Evolutionary conservation across 1,284 basidiomycete species (phyloP).

Genomic region (Salmacisia buchloeana): DNA sequence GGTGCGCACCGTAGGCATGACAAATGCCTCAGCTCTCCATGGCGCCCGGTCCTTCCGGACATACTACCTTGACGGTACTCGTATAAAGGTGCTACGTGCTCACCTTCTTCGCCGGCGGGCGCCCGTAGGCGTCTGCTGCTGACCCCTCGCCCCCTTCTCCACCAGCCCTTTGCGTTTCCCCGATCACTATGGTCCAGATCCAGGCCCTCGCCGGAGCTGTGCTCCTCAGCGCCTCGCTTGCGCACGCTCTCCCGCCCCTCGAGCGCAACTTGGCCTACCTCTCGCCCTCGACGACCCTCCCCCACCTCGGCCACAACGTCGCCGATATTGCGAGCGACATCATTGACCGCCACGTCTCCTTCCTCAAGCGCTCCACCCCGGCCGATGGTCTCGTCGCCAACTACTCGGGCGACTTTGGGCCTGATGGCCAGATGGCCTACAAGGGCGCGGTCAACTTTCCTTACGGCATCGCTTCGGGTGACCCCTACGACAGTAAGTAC

Average conservation of each 20-base stretch:
- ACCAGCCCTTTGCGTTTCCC: too few relatives aligned
- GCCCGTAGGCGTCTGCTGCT: too few relatives aligned
- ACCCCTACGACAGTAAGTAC: slow-evolving; percentile 56
- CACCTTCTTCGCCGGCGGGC: too few relatives aligned
- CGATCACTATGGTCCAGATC: not conserved
- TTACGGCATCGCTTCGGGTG: slow-evolving; percentile 57
- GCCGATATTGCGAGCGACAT: slow-evolving; percentile 14
- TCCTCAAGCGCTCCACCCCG: slow-evolving; percentile 14
- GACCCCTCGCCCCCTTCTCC: too few relatives aligned
- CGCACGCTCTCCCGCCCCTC: slow-evolving; percentile 25
- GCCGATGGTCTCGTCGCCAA: slow-evolving; percentile 31
- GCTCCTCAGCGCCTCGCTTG: not conserved
- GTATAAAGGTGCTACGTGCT: too few relatives aligned
- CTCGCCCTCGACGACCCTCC: slow-evolving; percentile 25
- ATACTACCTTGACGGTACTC: too few relatives aligned
- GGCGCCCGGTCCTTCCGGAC: too few relatives aligned
- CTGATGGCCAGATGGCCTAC: slow-evolving; percentile 27
- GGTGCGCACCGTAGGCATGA: too few relatives aligned
- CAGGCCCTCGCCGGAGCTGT: not conserved
- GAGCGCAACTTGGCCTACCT: slow-evolving; percentile 37
- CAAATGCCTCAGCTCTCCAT: too few relatives aligned
- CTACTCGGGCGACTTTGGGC: slow-evolving; percentile 23
- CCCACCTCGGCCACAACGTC: slow-evolving; percentile 27
- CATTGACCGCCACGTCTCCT: slow-evolving; percentile 13
- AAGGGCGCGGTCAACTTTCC: slow-evolving; percentile 42